Evolutionary conservation across 2,329 filamentous ascomycete species (phyloP).

Genomic region (Paracamarosporium sp.): DNA sequence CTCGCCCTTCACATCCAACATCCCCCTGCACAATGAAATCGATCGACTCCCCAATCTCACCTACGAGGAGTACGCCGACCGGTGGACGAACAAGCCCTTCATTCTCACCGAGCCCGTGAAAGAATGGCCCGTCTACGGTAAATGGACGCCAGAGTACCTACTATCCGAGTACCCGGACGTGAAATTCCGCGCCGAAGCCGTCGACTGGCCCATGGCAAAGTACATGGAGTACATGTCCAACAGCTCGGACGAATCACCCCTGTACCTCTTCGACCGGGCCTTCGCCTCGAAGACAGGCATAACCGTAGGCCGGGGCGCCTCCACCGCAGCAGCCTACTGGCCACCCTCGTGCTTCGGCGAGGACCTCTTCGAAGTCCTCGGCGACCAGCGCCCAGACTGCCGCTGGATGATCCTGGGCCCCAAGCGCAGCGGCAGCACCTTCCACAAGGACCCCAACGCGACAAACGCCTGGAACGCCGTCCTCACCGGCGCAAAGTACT

Average conservation of each 20-base stretch:
- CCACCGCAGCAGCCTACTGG: constrained; percentile 71
- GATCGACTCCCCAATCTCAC: constrained; percentile 71
- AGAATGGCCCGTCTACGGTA: constrained; percentile 76
- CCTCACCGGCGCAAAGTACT: constrained; percentile 89
- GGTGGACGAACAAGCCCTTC: constrained; percentile 84
- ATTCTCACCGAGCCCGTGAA: constrained; percentile 83
- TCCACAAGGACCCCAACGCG: constrained; percentile 82
- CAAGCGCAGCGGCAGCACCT: constrained; percentile 86
- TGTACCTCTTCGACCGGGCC: constrained; percentile 88
- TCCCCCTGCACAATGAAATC: constrained; percentile 78
- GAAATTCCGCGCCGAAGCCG: constrained; percentile 86
- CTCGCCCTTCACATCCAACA: constrained; percentile 69
- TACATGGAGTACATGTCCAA: constrained; percentile 84
- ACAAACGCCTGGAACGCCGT: constrained; percentile 95
- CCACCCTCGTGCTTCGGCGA: constrained; percentile 83
- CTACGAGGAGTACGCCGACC: constrained; percentile 73
- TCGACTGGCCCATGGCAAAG: constrained; percentile 86
- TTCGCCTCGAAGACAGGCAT: constrained; percentile 89
- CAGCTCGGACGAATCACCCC: constrained; percentile 82
- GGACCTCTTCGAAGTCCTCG: constrained; percentile 83
- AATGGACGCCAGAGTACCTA: constrained; percentile 77
- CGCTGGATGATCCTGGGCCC: constrained; percentile 94
- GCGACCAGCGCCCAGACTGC: constrained; percentile 79
- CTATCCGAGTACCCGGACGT: constrained; percentile 68
- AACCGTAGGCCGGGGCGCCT: constrained; percentile 61